Evolutionary conservation across 208 protist genomes (phyloP).

Genomic region (Leishmania arabica): DNA sequence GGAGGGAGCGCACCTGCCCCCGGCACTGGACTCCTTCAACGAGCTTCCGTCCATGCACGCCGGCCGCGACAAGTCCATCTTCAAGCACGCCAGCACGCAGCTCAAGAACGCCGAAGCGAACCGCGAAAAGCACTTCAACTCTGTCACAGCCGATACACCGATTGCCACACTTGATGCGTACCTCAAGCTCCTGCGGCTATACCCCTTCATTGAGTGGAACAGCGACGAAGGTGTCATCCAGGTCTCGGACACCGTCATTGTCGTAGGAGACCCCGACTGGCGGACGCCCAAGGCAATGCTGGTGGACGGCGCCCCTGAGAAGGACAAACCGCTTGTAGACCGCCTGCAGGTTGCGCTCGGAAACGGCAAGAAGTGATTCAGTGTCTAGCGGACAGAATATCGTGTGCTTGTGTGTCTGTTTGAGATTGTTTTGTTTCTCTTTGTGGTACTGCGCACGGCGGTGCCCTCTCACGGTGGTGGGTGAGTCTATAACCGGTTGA

Average conservation of each 20-base stretch:
- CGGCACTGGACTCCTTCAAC: constrained; percentile 55
- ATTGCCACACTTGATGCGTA: constrained; percentile 80
- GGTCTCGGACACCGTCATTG: constrained; percentile 72
- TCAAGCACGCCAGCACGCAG: constrained; percentile 73
- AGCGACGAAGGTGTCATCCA: constrained; percentile 68
- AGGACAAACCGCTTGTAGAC: constrained; percentile 55
- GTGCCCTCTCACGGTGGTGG: background rate
- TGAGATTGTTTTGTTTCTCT: background rate
- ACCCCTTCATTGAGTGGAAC: constrained; percentile 83
- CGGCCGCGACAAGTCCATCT: constrained; percentile 83
- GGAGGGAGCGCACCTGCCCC: constrained; percentile 58
- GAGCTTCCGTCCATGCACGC: constrained; percentile 81
- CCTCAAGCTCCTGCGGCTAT: constrained; percentile 64
- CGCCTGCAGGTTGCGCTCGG: constrained; percentile 68
- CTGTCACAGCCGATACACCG: constrained; percentile 49
- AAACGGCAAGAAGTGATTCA: constrained; percentile 51
- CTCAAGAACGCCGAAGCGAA: constrained; percentile 63
- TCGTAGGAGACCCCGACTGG: constrained; percentile 79
- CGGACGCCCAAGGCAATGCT: constrained; percentile 54
- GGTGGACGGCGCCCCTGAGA: constrained; percentile 51
- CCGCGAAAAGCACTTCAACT: constrained; percentile 44
- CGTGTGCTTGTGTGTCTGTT: constrained; percentile 1
- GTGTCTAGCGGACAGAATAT: background rate
- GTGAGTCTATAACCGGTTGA: background rate
- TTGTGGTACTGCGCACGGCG: constrained; percentile 1